Percentiles rank a stretch among this genome's conserved stretches.
Conservation (phyloP, 192 early-diverging fungal species). For the Coemansia sp. region DNA sequence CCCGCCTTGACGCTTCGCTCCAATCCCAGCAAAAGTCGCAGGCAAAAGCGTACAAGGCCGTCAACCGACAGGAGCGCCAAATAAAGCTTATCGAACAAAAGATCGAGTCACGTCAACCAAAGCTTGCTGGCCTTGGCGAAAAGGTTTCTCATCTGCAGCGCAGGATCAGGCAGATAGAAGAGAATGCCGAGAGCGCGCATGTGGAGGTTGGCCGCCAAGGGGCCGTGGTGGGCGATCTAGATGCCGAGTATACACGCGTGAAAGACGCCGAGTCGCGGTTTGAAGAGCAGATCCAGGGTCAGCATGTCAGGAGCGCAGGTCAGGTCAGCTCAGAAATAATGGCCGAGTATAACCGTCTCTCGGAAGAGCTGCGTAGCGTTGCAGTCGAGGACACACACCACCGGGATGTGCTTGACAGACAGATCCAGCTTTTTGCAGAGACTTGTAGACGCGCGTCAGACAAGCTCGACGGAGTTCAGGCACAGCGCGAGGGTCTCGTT, state of each 20-base stretch:
- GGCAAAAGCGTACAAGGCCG: conserved; percentile 70
- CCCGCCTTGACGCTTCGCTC: conserved; percentile 59
- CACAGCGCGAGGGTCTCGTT: conserved; percentile 36
- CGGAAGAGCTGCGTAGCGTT: conserved; percentile 67
- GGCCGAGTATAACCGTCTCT: conserved; percentile 60
- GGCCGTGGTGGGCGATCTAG: conserved; percentile 51
- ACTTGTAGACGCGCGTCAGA: conserved; percentile 62
- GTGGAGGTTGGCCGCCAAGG: conserved; percentile 60
- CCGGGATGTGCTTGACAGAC: conserved; percentile 66
- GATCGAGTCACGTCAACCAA: conserved; percentile 62
- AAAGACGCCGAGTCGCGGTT: conserved; percentile 57
- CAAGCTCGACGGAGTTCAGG: conserved; percentile 53
- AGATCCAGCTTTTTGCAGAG: conserved; percentile 61
- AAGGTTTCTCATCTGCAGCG: conserved; percentile 69
- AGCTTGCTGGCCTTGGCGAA: conserved; percentile 60
- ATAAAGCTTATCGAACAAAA: conserved; percentile 73
- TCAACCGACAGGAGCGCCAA: conserved; percentile 69
- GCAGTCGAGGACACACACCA: conserved; percentile 71
- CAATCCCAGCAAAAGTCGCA: conserved; percentile 67
- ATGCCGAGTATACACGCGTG: conserved; percentile 58
- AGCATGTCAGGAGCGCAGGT: conserved; percentile 31
- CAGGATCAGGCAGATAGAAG: conserved; percentile 64
- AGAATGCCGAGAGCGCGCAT: conserved; percentile 58
- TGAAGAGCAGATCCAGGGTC: conserved; percentile 48
- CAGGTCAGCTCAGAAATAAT: conserved; percentile 48